These are phyloP conservation scores for Diplodia mutila DNA, from an alignment of 2,329 filamentous ascomycete species.

Conservation along the genomic window DNA sequence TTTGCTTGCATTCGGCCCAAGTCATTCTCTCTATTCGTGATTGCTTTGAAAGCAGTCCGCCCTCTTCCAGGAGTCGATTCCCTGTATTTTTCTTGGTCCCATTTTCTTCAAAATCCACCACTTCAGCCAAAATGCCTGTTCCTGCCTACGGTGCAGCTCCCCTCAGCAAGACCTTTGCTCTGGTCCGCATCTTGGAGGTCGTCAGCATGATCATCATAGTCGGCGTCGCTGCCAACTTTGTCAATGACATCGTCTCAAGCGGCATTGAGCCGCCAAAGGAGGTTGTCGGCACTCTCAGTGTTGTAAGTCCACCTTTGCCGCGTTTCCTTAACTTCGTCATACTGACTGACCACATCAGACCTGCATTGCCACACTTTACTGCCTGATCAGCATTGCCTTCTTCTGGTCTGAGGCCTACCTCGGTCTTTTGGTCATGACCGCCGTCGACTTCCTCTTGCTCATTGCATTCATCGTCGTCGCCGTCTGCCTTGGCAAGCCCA, in stretches of 20 bases:
- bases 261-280: slow-evolving; percentile 70
- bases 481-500: slow-evolving; percentile 75
- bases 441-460: slow-evolving; percentile 69
- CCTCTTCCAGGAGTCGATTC: slow-evolving; percentile 22
- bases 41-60: slow-evolving; percentile 24
- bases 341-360: slow-evolving; percentile 58
- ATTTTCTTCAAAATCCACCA: neutral
- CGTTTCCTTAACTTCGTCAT: neutral
- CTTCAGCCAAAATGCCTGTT: slow-evolving; percentile 50
- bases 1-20: slow-evolving; percentile 31
- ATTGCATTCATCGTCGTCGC: slow-evolving; percentile 79
- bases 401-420: slow-evolving; percentile 80
- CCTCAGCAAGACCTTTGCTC: slow-evolving; percentile 76
- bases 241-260: slow-evolving; percentile 71
- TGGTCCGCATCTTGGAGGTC: slow-evolving; percentile 71
- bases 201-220: slow-evolving; percentile 75
- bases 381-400: slow-evolving; percentile 68
- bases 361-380: slow-evolving; percentile 78
- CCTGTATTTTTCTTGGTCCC: neutral
- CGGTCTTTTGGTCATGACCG: slow-evolving; percentile 73
- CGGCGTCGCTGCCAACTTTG: slow-evolving; percentile 80
- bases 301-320: slow-evolving; percentile 62
- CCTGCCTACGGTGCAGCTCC: slow-evolving; percentile 67
- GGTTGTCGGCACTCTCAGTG: slow-evolving; percentile 75
- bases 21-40: slow-evolving; percentile 30